Conservation (phyloP, 2,329 filamentous ascomycete species). For the Colletotrichum sp. region DNA sequence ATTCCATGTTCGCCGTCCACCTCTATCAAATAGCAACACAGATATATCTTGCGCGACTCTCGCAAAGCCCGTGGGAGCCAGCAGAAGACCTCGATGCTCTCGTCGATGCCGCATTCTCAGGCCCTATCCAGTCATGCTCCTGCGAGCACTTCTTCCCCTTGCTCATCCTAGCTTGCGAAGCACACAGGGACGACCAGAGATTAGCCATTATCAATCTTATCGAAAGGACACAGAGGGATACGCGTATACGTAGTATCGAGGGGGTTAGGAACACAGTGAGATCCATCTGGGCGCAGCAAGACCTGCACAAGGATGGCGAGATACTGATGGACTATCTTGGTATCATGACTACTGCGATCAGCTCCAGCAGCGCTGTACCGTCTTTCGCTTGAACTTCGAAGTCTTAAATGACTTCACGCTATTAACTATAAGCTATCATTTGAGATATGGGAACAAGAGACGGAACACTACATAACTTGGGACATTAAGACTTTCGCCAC, state of each 20-base stretch:
- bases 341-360: slow-evolving; percentile 23
- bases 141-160: slow-evolving; percentile 40
- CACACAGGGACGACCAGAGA: slow-evolving; percentile 36
- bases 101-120: slow-evolving; percentile 1
- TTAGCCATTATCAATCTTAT: slow-evolving; percentile 33
- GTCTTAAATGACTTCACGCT: accelerated
- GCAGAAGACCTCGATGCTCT: slow-evolving; percentile 21
- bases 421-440: not conserved
- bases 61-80: slow-evolving; percentile 27
- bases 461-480: accelerated
- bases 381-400: not conserved
- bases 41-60: not conserved
- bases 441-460: not conserved
- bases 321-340: slow-evolving; percentile 32
- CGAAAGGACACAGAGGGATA: slow-evolving; percentile 24
- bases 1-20: not conserved
- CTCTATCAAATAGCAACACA: not conserved
- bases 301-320: slow-evolving; percentile 35
- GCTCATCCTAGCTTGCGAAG: slow-evolving; percentile 39
- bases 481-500: accelerated
- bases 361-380: not conserved
- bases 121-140: slow-evolving; percentile 23
- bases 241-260: slow-evolving; percentile 27
- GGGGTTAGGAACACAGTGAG: slow-evolving; percentile 27
- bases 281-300: slow-evolving; percentile 38